Evolutionary conservation across 495 filamentous ascomycete species (phyloP).

Genomic region (Margaritispora aquatica): DNA sequence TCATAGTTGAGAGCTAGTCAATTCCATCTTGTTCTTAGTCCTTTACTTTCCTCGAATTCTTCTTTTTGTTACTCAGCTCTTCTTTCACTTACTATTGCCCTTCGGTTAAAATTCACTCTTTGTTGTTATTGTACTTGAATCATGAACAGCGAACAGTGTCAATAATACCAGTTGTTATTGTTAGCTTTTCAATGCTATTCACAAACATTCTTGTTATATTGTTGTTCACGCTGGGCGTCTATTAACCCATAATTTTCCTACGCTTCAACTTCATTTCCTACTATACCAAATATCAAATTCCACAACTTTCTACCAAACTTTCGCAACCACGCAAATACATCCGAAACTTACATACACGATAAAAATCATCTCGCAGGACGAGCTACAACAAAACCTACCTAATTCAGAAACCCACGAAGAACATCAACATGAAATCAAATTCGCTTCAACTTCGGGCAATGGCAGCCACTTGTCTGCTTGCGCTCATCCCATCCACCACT

Average conservation of each 20-base stretch:
- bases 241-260: slow-evolving; percentile 12
- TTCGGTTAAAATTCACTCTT: not conserved
- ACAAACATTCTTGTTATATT: not conserved
- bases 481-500: not conserved
- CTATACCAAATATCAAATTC: slow-evolving; percentile 1
- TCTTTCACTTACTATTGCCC: slow-evolving; percentile 6
- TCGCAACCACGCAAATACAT: not conserved
- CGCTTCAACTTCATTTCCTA: not conserved
- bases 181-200: not conserved
- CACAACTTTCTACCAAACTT: not conserved
- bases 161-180: slow-evolving; percentile 3
- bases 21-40: slow-evolving; percentile 5
- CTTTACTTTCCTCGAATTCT: not conserved
- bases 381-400: no score
- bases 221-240: slow-evolving; percentile 21
- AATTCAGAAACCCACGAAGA: not conserved
- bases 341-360: not conserved
- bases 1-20: not conserved
- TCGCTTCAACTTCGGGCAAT: not conserved
- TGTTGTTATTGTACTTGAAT: slow-evolving; percentile 1
- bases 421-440: slow-evolving; percentile 5
- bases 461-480: not conserved
- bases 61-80: slow-evolving; percentile 7
- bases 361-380: slow-evolving; percentile 11
- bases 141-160: slow-evolving; percentile 8